Conservation (phyloP, 192 early-diverging fungal species). For the Dimargaris xerosporica region DNA sequence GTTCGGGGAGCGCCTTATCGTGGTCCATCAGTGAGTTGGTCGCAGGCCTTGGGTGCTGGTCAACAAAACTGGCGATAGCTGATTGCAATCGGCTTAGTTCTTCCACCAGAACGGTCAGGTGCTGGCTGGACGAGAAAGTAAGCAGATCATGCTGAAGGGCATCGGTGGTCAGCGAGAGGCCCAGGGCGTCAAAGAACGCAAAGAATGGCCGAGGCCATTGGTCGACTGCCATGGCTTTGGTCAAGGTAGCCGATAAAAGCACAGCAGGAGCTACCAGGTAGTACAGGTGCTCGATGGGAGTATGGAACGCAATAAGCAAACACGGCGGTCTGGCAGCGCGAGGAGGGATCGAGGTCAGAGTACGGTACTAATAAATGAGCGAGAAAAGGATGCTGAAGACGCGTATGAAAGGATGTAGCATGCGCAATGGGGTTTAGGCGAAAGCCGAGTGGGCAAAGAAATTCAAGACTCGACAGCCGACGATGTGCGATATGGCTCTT, state of each 20-base stretch:
- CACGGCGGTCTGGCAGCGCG: no score
- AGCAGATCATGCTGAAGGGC: conserved; percentile 7
- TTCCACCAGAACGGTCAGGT: not conserved
- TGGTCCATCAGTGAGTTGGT: not conserved
- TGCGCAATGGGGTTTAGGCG: no score
- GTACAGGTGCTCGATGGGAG: no score
- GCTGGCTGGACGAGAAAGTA: not conserved
- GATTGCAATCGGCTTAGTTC: not conserved
- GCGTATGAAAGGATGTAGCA: no score
- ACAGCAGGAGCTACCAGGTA: not conserved
- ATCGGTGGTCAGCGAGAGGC: not conserved
- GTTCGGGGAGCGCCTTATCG: not conserved
- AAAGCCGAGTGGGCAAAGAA: no score
- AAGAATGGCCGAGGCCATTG: not conserved
- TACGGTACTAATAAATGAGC: no score
- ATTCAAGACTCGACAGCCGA: no score
- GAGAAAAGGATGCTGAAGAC: no score
- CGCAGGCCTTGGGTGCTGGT: not conserved
- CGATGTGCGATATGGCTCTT: no score
- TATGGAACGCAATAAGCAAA: no score
- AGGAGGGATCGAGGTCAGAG: no score
- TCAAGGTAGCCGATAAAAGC: not conserved
- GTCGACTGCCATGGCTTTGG: not conserved
- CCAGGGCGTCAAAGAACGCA: conserved; percentile 1
- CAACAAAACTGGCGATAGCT: not conserved